Evolutionary conservation across 768 basidiomycete genomes (phyloP), one percentile per base, ranked within the genome.

Genomic region (Rhodosporidiobolus sp.): DNA sequence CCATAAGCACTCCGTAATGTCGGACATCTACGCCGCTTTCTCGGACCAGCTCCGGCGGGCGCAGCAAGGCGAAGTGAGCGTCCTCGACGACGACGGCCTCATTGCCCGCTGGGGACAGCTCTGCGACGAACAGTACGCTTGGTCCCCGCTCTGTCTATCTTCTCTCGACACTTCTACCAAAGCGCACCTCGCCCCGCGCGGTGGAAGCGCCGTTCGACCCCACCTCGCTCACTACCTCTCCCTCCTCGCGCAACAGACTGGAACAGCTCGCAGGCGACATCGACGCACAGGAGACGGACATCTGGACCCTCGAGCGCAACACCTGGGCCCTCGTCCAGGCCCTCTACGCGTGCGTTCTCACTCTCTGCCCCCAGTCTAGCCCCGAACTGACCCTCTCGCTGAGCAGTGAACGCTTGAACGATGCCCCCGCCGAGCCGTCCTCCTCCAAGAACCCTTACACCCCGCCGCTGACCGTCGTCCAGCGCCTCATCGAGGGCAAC

Each of bases 261-360:
- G 60, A 69, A 22, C 20, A 30, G 3, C 73, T 74, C 63, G 49
- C 67, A 3, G 32, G 26, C 20, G 67, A 68, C 26, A 30, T 66
- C 17, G 68, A 69, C 56, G 24, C 38, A 0, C 85, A 86, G 35
- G 88, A 89, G 76, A 75, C 88, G 0, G 88, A 89, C 34, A 82
- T 87, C 2, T 80, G 91, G 64, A 84, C 86, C 17, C 83, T 92
- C 79, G 91, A 94, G 79, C 85, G 87, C 57, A 88, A 89, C 79
- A 92, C 92, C 1, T 94, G 92, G 92, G 85, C 85, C 0, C 84
- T 94, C 4, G 79, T 93, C 3, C 91, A 92, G 79, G 87, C 87
- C 5, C 83, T 94, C n/a, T 80, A 80, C 73, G 38, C 74, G 80
- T 57, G 86, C 88, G 85, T 87, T 30, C 35, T 28, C 45, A 9